Percentiles rank a stretch among this genome's conserved stretches.
Evolutionary conservation across 495 filamentous ascomycete genomes (phyloP).

Genomic region (Podospora fimiseda): DNA sequence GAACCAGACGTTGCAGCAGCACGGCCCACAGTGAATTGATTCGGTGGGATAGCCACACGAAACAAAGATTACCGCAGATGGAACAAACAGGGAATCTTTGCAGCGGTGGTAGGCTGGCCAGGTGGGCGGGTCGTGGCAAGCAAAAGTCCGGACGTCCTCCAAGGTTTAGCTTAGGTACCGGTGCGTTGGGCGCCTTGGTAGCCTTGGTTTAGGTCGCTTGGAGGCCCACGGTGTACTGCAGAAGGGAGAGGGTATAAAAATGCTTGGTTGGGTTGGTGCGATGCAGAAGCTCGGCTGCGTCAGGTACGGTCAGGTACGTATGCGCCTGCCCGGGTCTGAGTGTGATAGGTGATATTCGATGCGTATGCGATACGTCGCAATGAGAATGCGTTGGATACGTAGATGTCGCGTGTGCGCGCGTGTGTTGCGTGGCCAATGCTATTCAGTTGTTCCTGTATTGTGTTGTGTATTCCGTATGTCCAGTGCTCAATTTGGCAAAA

Average conservation of each 20-base stretch:
- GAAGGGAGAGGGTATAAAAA: neutral
- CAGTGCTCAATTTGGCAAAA: neutral
- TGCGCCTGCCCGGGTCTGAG: neutral
- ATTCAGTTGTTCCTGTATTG: too few species aligned
- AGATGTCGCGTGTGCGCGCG: too few species aligned
- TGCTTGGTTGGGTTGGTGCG: neutral
- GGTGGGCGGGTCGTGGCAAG: neutral
- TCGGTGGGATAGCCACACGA: constrained; percentile 13
- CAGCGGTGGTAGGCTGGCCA: neutral
- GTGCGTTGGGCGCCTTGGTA: neutral
- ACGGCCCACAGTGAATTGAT: constrained; percentile 14
- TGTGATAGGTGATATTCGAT: too few species aligned
- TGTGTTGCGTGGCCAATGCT: too few species aligned
- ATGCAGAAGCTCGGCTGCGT: neutral
- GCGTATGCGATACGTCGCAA: too few species aligned
- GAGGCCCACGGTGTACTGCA: too few species aligned
- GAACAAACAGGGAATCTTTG: neutral
- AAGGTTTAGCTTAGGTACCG: neutral
- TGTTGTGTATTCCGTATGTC: too few species aligned
- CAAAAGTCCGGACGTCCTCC: neutral
- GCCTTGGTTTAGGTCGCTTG: too few species aligned
- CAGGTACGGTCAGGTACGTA: neutral
- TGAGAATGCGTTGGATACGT: too few species aligned
- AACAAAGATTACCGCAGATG: neutral
- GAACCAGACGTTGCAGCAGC: neutral